phyloP scores from a whole-genome alignment of 148 eudicot genomes.

The Heliamphora exappendiculata region DNA sequence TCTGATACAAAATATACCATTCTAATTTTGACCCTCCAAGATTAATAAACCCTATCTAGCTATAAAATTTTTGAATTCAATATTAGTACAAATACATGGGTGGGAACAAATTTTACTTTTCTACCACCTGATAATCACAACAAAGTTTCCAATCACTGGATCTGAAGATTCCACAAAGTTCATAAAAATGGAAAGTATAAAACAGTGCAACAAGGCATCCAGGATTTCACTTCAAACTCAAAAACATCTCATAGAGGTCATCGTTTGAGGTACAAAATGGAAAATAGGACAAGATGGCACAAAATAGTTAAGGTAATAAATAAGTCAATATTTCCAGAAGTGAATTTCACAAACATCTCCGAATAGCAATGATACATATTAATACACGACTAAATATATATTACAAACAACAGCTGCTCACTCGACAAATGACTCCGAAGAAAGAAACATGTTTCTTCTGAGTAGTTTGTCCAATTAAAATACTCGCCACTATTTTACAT shows the following conservation, averaged over 20 bases:
- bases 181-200: too few species aligned
- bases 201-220: too few species aligned
- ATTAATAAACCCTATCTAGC: too few species aligned
- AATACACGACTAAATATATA: background rate
- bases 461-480: background rate
- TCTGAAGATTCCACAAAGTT: too few species aligned
- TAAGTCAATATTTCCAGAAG: background rate
- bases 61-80: too few species aligned
- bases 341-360: background rate
- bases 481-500: background rate
- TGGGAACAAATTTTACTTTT: too few species aligned
- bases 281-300: background rate
- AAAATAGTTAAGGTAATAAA: background rate
- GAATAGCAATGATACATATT: background rate
- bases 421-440: constrained; percentile 1
- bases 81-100: too few species aligned
- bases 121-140: too few species aligned
- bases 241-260: background rate
- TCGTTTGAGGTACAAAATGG: background rate
- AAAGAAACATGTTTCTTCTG: background rate
- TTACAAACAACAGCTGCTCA: background rate
- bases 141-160: too few species aligned
- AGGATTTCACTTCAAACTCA: background rate
- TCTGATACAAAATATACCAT: too few species aligned
- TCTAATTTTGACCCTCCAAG: too few species aligned